phyloP scores from a whole-genome alignment of 192 early-diverging fungal genomes.

The Rhizophagus clarus region DNA sequence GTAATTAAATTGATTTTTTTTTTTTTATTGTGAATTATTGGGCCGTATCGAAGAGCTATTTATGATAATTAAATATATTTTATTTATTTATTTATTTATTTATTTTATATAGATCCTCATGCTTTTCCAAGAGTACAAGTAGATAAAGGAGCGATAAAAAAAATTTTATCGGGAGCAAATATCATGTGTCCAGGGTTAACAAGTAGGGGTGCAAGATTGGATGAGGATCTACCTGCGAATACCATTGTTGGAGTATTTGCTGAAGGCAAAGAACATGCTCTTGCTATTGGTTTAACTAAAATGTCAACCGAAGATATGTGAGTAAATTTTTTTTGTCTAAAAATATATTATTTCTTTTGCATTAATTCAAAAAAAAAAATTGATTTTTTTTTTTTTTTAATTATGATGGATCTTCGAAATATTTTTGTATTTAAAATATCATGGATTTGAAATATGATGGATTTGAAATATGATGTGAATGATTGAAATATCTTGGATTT shows the following conservation, averaged over 20 bases:
- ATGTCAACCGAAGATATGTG: conserved; percentile 92
- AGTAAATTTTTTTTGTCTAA: no score
- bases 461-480: no score
- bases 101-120: conserved; percentile 69
- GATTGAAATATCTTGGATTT: no score
- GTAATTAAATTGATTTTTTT: conserved; percentile 45
- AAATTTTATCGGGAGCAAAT: conserved; percentile 93
- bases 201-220: conserved; percentile 85
- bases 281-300: conserved; percentile 85
- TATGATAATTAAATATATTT: no score
- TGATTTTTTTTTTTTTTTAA: conserved; percentile 20
- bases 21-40: no score
- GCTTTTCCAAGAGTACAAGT: conserved; percentile 91
- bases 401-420: no score
- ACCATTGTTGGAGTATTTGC: conserved; percentile 86
- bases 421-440: no score
- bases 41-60: no score
- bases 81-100: no score
- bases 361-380: no score
- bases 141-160: conserved; percentile 97
- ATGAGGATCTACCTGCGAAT: conserved; percentile 69
- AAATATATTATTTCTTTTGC: no score
- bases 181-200: conserved; percentile 99
- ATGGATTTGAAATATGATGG: no score
- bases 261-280: conserved; percentile 95